Evolutionary conservation across 2,329 filamentous ascomycete species (phyloP), one percentile per base, ranked within the genome.

Genomic region (Colletotrichum sp.): DNA sequence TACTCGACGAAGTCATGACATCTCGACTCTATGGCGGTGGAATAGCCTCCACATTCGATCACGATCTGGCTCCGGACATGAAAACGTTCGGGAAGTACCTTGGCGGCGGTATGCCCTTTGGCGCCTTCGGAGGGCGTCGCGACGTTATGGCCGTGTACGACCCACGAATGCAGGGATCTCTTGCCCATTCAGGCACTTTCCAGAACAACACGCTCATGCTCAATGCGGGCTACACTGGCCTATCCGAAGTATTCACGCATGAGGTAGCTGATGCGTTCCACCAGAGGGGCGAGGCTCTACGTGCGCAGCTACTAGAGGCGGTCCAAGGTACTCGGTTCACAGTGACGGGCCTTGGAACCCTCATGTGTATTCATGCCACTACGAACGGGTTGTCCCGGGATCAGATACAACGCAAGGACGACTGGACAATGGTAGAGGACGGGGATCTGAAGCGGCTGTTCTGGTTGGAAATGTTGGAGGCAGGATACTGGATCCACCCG

Each of bases 181-280:
- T 91, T 6, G 82, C 84, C 4, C 91, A 93, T 78, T 89, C 90
- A 0, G 91, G 91, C 0, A 93, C 91, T 0, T 93, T 92, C 83
- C 92, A 93, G 79, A 93, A 93, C 79, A 92, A 93, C 78, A 28
- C 26, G 3, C 21, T 59, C 21, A 59, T 52, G 44, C 44, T 52
- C 44, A 52, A 52, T 13, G 44, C 44, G 2, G 44, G 44, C 0
- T 52, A 24, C n/a, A 52, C 44, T 52, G 44, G 44, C 18, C 44
- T 52, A 0, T 8, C 44, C n/a, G 44, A 52, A 8, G 44, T 52
- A 21, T 52, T 21, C 6, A 21, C 10, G 3, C 44, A 0, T 21
- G 44, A 52, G 10, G 44, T 52, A 13, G 44, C 44, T 18, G 44
- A 21, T 2, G 12, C 44, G 13, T 52, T 52, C 44, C 44, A 52